phyloP scores from a whole-genome alignment of 2,329 filamentous ascomycete genomes.

The Ustilaginoidea virens region DNA sequence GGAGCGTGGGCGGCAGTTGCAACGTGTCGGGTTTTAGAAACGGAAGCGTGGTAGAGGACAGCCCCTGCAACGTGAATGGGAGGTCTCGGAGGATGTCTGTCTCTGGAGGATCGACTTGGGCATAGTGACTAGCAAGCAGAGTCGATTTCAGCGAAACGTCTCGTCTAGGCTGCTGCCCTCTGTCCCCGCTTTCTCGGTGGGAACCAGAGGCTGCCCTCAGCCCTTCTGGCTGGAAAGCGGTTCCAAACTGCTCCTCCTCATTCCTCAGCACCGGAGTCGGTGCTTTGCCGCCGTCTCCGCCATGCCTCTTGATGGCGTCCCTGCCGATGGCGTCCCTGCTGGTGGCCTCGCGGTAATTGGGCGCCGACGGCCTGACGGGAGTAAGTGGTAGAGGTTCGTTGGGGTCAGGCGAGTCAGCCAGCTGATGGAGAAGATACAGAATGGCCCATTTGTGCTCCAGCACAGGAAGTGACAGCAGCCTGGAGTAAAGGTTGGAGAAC shows the following conservation, averaged over 20 bases:
- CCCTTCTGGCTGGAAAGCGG: constrained; percentile 39
- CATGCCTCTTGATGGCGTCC: constrained; percentile 21
- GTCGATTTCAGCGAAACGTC: constrained; percentile 43
- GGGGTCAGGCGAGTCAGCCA: constrained; percentile 53
- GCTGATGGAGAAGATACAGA: constrained; percentile 73
- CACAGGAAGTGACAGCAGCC: constrained; percentile 79
- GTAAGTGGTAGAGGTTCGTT: constrained; percentile 33
- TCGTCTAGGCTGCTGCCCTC: constrained; percentile 21
- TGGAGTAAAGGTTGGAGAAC: constrained; percentile 83
- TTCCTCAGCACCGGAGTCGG: constrained; percentile 20
- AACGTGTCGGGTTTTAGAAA: constrained; percentile 57
- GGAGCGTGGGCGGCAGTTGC: constrained; percentile 63
- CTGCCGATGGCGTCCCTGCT: constrained; percentile 20
- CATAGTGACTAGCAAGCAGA: constrained; percentile 39
- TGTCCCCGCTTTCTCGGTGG: too few relatives aligned
- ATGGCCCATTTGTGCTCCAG: constrained; percentile 96
- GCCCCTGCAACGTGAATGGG: constrained; percentile 82
- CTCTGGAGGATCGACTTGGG: constrained; percentile 46
- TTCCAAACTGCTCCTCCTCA: constrained; percentile 33
- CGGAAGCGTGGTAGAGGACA: constrained; percentile 71
- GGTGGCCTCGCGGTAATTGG: constrained; percentile 22
- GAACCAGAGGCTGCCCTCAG: constrained; percentile 28
- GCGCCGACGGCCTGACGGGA: constrained; percentile 23
- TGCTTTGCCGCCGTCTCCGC: constrained; percentile 20
- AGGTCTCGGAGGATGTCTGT: constrained; percentile 59